Conservation (phyloP, 495 filamentous ascomycete species). For the Apiosordaria backusii region DNA sequence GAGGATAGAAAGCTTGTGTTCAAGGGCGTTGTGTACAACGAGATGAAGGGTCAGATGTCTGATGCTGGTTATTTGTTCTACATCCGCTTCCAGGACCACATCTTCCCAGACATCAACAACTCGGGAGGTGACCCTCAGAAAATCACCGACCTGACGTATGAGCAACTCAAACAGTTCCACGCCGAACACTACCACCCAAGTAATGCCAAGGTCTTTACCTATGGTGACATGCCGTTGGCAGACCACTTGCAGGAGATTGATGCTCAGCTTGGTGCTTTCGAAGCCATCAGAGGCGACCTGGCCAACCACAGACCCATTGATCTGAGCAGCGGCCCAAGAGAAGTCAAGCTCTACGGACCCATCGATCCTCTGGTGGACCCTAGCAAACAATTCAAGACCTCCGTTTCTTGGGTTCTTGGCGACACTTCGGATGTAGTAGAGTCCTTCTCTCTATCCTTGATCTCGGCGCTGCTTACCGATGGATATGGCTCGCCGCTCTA, state of each 20-base stretch:
- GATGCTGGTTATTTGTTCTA: conserved; percentile 95
- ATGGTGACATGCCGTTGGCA: conserved; percentile 83
- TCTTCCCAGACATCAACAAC: conserved; percentile 90
- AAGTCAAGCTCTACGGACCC: conserved; percentile 72
- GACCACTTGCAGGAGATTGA: conserved; percentile 77
- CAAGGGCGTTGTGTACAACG: conserved; percentile 98
- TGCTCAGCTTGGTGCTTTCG: conserved; percentile 65
- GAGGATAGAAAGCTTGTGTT: conserved; percentile 70
- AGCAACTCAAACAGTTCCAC: conserved; percentile 82
- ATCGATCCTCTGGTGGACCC: conserved; percentile 82
- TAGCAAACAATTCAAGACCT: conserved; percentile 88
- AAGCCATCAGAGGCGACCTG: conserved; percentile 61
- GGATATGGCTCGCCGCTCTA: conserved; percentile 96
- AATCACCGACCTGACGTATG: conserved; percentile 90
- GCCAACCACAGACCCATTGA: conserved; percentile 73
- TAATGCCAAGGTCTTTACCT: conserved; percentile 91
- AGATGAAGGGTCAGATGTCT: conserved; percentile 99
- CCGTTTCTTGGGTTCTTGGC: conserved; percentile 86
- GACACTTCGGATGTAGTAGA: conserved; percentile 77
- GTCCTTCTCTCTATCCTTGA: conserved; percentile 74
- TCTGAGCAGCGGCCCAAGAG: conserved; percentile 61
- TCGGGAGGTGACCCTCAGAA: conserved; percentile 93
- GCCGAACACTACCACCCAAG: conserved; percentile 92
- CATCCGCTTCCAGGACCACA: conserved; percentile 88
- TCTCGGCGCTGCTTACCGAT: conserved; percentile 80